These are phyloP conservation scores for Rhododendron griersonianum DNA, from an alignment of 148 eudicot genomes.

Conservation along the genomic window DNA sequence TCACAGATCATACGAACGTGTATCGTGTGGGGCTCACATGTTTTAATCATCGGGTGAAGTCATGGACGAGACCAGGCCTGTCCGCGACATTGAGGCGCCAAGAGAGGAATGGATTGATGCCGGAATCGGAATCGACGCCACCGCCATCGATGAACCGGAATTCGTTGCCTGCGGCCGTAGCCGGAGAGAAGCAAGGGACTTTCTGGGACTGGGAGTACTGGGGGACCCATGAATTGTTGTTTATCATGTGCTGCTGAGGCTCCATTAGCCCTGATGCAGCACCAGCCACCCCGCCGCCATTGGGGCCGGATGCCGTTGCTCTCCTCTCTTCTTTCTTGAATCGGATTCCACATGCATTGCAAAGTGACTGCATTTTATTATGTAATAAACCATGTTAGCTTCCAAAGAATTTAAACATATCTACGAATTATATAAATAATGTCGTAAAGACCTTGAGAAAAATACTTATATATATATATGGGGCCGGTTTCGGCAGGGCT, in stretches of 20 bases:
- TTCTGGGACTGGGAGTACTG: conserved; percentile 42
- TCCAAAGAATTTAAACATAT: no score
- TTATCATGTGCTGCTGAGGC: conserved; percentile 29
- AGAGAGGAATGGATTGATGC: conserved; percentile 48
- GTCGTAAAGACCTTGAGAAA: no score
- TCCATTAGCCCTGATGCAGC: conserved; percentile 27
- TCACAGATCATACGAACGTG: not conserved
- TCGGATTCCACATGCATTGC: conserved; percentile 98
- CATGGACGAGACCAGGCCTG: conserved; percentile 59
- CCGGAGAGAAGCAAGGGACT: conserved; percentile 44
- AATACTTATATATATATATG: no score
- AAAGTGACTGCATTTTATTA: conserved; percentile 61
- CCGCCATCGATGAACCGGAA: conserved; percentile 56
- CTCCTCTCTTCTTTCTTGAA: conserved; percentile 95
- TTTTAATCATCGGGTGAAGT: conserved; percentile 48
- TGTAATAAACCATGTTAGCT: not conserved
- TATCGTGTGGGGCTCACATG: not conserved
- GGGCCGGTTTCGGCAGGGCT: no score
- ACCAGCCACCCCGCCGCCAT: conserved; percentile 17
- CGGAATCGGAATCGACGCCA: conserved; percentile 26
- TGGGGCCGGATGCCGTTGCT: conserved; percentile 64
- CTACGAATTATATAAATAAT: not conserved
- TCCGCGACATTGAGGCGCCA: conserved; percentile 69
- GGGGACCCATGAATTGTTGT: conserved; percentile 41
- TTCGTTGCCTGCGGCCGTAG: conserved; percentile 36